phyloP scores from a whole-genome alignment of 257 asterid genomes.

The Buddleja alternifolia region DNA sequence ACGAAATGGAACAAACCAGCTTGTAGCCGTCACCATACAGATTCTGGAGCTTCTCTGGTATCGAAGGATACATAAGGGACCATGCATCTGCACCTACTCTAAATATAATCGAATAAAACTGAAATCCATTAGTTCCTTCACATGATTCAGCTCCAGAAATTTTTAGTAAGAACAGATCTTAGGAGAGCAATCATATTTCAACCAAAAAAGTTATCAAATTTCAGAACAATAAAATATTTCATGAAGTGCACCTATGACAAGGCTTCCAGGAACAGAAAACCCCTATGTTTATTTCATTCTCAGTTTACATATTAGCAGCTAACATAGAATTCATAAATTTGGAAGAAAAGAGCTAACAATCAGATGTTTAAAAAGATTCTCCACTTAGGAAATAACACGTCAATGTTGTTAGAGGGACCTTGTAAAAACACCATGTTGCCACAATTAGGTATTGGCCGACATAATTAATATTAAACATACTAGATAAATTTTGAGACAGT shows the following conservation, averaged over 20 bases:
- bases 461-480: not conserved
- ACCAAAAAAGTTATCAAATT: not conserved
- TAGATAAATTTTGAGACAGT: not conserved
- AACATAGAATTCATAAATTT: constrained; percentile 7
- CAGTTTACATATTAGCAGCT: constrained; percentile 4
- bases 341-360: constrained; percentile 16
- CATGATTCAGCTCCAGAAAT: constrained; percentile 21
- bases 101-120: constrained; percentile 28
- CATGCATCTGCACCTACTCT: constrained; percentile 96
- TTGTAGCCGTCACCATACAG: constrained; percentile 80
- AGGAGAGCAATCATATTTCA: no score
- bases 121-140: constrained; percentile 13
- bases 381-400: not conserved
- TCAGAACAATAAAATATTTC: not conserved
- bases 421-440: constrained; percentile 12
- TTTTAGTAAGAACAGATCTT: not conserved
- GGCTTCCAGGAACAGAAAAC: not conserved
- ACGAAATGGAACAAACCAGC: constrained; percentile 66
- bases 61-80: constrained; percentile 94
- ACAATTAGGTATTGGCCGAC: not conserved
- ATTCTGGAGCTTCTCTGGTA: constrained; percentile 87
- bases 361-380: constrained; percentile 3
- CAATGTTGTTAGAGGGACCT: not conserved
- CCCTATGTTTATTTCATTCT: not conserved
- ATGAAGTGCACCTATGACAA: constrained; percentile 2